These are phyloP conservation scores for Aspergillus cristatus DNA, from an alignment of 495 filamentous ascomycete species.

Conservation along the genomic window DNA sequence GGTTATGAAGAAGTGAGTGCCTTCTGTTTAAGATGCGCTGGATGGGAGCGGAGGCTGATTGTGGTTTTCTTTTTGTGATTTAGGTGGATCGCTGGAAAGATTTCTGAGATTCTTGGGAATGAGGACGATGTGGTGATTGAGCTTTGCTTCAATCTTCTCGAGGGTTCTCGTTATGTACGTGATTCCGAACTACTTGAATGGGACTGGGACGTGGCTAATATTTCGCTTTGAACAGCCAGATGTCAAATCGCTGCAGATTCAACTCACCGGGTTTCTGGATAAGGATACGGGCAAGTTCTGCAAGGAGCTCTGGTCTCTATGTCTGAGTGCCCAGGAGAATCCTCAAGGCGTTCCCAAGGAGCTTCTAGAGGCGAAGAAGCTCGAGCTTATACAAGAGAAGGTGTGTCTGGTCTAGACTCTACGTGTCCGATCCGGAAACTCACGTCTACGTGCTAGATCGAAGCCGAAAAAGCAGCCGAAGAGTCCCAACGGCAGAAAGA, in stretches of 20 bases:
- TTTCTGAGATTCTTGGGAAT: conserved; percentile 75
- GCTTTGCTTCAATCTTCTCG: conserved; percentile 81
- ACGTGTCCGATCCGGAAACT: too few species aligned
- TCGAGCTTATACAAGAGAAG: conserved; percentile 89
- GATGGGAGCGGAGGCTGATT: conserved; percentile 4
- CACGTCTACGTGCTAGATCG: conserved; percentile 58
- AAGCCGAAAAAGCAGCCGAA: conserved; percentile 75
- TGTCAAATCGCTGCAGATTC: conserved; percentile 88
- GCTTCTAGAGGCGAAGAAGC: conserved; percentile 89
- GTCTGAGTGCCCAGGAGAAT: conserved; percentile 81
- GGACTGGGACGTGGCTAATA: conserved; percentile 1
- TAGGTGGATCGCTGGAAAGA: conserved; percentile 87
- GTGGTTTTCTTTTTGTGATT: background rate
- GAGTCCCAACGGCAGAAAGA: conserved; percentile 62
- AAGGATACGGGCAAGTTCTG: conserved; percentile 88
- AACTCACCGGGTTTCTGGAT: conserved; percentile 88
- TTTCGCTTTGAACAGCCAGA: conserved; percentile 57
- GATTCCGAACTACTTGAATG: conserved; percentile 2
- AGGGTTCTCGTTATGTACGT: conserved; percentile 71
- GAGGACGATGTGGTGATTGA: conserved; percentile 96
- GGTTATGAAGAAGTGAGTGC: conserved; percentile 85
- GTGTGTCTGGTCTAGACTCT: conserved; percentile 30
- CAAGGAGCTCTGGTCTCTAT: conserved; percentile 86
- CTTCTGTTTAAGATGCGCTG: conserved; percentile 1
- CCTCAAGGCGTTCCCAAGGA: conserved; percentile 90